These are phyloP conservation scores for Boletus vermiculosoides DNA, from an alignment of 768 basidiomycete genomes.

Conservation along the genomic window DNA sequence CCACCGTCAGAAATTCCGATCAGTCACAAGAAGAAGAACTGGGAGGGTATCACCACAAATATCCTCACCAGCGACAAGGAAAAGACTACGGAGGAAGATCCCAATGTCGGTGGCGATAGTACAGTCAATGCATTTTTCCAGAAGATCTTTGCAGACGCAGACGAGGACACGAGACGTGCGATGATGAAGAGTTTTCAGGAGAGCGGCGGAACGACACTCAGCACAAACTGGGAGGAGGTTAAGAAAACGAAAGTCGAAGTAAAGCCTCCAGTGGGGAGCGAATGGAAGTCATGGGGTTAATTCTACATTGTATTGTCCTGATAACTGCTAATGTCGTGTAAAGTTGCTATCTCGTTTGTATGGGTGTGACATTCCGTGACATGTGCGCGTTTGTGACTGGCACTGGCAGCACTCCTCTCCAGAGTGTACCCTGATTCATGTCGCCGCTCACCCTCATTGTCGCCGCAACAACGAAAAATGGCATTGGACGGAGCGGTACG, in stretches of 20 bases:
- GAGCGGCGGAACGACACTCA: slow-evolving; percentile 92
- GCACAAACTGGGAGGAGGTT: slow-evolving; percentile 95
- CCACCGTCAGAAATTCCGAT: slow-evolving; percentile 33
- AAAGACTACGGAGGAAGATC: slow-evolving; percentile 68
- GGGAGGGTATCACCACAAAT: slow-evolving; percentile 77
- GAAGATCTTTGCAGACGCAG: slow-evolving; percentile 86
- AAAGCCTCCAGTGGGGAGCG: slow-evolving; percentile 80
- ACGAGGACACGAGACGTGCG: slow-evolving; percentile 86
- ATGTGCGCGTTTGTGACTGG: no score
- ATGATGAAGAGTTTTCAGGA: slow-evolving; percentile 99
- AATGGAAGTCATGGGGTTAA: slow-evolving; percentile 78
- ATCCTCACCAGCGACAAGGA: slow-evolving; percentile 72
- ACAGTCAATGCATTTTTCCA: slow-evolving; percentile 89
- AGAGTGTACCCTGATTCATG: slow-evolving; percentile 37
- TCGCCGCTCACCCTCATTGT: slow-evolving; percentile 86
- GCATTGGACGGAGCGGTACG: slow-evolving; percentile 74
- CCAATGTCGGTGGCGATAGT: slow-evolving; percentile 86
- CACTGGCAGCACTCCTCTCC: no score
- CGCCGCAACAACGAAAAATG: slow-evolving; percentile 83
- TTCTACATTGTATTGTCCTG: neutral
- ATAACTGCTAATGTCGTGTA: neutral
- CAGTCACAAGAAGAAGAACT: slow-evolving; percentile 68
- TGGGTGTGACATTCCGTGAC: neutral
- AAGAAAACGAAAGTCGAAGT: slow-evolving; percentile 66
- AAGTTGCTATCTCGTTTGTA: neutral